Evolutionary conservation across 768 basidiomycete genomes (phyloP).

Genomic region (Podaxis carcinomalis): DNA sequence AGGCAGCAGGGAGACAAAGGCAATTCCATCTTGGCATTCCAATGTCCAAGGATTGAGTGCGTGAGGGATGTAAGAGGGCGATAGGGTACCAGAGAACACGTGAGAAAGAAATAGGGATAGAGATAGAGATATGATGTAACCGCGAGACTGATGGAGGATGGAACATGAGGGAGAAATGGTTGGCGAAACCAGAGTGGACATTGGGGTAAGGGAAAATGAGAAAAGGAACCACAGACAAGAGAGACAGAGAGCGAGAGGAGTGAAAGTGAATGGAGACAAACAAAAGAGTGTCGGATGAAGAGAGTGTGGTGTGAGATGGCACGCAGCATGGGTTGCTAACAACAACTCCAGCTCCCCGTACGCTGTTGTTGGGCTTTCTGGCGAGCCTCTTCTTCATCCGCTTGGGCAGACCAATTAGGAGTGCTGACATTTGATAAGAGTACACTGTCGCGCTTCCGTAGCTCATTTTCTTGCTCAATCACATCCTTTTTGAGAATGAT

Average conservation of each 20-base stretch:
- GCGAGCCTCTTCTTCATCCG: constrained; percentile 74
- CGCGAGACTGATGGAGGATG: constrained; percentile 9
- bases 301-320: constrained; percentile 10
- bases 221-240: constrained; percentile 4
- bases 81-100: constrained; percentile 18
- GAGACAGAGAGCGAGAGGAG: neutral
- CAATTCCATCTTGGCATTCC: constrained; percentile 7
- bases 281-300: constrained; percentile 2
- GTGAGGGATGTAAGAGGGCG: constrained; percentile 13
- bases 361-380: constrained; percentile 40
- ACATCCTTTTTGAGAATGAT: constrained; percentile 76
- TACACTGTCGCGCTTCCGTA: constrained; percentile 81
- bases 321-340: constrained; percentile 35
- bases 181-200: constrained; percentile 13
- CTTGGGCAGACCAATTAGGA: constrained; percentile 76
- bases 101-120: constrained; percentile 17
- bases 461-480: constrained; percentile 78
- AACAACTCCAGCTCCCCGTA: constrained; percentile 65
- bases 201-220: constrained; percentile 19
- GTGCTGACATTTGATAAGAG: constrained; percentile 59
- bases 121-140: constrained; percentile 17
- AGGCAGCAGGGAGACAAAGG: constrained; percentile 20
- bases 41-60: constrained; percentile 14
- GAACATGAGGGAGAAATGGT: constrained; percentile 13
- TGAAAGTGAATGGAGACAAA: neutral